Conservation (phyloP, 768 basidiomycete species). For the Amanita phalloides region DNA sequence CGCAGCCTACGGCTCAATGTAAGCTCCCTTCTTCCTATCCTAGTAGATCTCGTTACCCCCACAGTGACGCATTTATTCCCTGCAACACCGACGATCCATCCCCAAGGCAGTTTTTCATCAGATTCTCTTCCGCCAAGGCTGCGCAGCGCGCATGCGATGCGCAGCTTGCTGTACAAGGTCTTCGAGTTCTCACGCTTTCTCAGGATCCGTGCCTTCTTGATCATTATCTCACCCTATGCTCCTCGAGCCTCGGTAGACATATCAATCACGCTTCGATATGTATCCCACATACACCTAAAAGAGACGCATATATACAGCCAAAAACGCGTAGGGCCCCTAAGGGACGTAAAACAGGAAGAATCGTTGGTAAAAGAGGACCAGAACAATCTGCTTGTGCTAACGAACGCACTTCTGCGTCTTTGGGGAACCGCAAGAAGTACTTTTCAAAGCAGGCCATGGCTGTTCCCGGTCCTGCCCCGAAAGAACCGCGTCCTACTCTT, state of each 20-base stretch:
- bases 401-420: background rate
- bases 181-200: background rate
- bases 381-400: background rate
- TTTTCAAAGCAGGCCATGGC: background rate
- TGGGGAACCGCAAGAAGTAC: background rate
- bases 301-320: background rate
- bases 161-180: background rate
- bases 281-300: background rate
- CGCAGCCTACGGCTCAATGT: constrained; percentile 11
- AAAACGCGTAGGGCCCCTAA: background rate
- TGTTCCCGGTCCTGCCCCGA: background rate
- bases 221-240: background rate
- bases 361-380: too few species aligned
- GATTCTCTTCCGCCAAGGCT: constrained; percentile 7
- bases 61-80: background rate
- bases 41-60: background rate
- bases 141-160: background rate
- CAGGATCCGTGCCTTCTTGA: background rate
- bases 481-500: background rate
- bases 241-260: background rate
- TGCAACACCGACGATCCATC: constrained; percentile 3
- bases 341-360: background rate
- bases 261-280: background rate
- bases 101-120: constrained; percentile 12
- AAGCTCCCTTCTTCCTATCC: background rate